These are phyloP conservation scores for Eutypella sp. DNA, from an alignment of 2,329 filamentous ascomycete genomes.

Conservation along the genomic window DNA sequence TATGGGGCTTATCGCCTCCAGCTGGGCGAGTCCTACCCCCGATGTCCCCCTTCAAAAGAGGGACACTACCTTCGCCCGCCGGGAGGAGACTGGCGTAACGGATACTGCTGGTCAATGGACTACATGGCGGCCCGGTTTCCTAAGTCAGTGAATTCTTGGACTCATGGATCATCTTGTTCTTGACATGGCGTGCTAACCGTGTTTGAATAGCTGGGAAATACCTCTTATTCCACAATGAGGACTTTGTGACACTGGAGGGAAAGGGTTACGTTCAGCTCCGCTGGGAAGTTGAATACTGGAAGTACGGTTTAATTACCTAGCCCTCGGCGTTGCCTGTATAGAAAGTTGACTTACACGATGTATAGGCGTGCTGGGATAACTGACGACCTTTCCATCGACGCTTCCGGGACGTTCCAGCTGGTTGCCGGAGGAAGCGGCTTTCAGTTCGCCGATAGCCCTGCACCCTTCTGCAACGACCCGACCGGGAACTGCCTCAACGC, in stretches of 20 bases:
- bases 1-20: background rate
- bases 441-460: constrained; percentile 1
- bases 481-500: background rate
- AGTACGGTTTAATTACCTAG: constrained; percentile 1
- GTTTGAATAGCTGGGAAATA: background rate
- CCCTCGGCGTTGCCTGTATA: background rate
- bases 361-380: background rate
- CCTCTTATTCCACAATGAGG: background rate
- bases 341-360: background rate
- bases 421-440: constrained; percentile 3
- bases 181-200: background rate
- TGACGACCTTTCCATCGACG: background rate
- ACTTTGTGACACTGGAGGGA: constrained; percentile 3
- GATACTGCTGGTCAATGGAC: background rate
- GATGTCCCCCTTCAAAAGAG: background rate
- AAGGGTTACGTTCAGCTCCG: constrained; percentile 5
- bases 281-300: constrained; percentile 8
- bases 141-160: background rate
- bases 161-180: background rate
- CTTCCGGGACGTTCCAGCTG: constrained; percentile 1
- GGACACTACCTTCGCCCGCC: background rate
- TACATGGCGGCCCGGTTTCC: background rate
- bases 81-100: background rate
- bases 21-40: background rate
- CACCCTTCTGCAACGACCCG: constrained; percentile 1